A percentile compares a stretch with the other conserved stretches of the same genome.
These are phyloP conservation scores for Trypanosoma lewisi DNA, from an alignment of 208 protist genomes.

Conservation along the genomic window DNA sequence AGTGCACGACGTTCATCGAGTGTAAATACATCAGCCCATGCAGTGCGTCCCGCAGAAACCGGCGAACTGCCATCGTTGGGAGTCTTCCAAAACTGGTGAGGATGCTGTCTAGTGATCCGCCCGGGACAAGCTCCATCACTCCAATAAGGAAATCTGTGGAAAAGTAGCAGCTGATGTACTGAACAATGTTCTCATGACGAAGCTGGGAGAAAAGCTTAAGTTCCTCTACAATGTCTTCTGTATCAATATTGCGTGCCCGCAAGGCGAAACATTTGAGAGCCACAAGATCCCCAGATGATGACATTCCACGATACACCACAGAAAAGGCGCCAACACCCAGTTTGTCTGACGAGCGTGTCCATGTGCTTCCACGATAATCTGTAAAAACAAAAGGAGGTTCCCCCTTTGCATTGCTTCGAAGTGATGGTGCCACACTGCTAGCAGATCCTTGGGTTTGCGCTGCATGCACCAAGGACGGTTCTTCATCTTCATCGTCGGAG, in stretches of 20 bases:
- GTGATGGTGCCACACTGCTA: not conserved
- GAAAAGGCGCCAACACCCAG: slow-evolving; percentile 61
- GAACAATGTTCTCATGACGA: slow-evolving; percentile 81
- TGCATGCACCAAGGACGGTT: slow-evolving; percentile 6
- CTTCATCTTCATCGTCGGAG: slow-evolving; percentile 22
- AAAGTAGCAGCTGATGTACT: slow-evolving; percentile 67
- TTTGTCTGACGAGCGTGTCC: slow-evolving; percentile 48
- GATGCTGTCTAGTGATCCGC: slow-evolving; percentile 70
- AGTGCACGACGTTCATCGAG: slow-evolving; percentile 68
- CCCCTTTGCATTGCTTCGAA: slow-evolving; percentile 15
- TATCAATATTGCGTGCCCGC: slow-evolving; percentile 43
- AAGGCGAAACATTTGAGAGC: slow-evolving; percentile 78
- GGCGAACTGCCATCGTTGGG: slow-evolving; percentile 32
- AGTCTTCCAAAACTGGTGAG: slow-evolving; percentile 60
- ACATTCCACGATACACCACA: slow-evolving; percentile 66
- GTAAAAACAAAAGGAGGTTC: slow-evolving; percentile 59
- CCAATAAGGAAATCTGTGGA: slow-evolving; percentile 56
- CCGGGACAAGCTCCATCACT: slow-evolving; percentile 83
- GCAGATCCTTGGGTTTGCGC: not conserved
- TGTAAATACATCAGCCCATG: slow-evolving; percentile 77
- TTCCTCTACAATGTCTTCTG: slow-evolving; percentile 53
- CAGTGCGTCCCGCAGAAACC: slow-evolving; percentile 68
- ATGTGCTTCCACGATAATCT: slow-evolving; percentile 56
- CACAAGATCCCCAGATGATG: slow-evolving; percentile 52
- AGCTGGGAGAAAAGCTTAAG: slow-evolving; percentile 58